phyloP scores from a whole-genome alignment of 495 filamentous ascomycete genomes.

The Penicillium samsonianum region DNA sequence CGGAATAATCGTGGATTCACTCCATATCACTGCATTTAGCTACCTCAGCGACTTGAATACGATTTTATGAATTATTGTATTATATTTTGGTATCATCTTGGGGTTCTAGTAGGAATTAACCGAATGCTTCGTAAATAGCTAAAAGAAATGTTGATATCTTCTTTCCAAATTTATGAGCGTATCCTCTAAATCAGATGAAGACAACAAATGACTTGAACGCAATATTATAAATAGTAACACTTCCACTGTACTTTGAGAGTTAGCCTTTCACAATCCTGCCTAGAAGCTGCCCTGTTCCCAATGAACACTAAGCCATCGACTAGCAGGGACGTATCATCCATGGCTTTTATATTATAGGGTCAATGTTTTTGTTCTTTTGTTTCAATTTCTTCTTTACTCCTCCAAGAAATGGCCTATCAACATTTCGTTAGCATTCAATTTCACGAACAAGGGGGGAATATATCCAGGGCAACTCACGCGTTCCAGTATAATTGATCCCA shows the following conservation, averaged over 20 bases:
- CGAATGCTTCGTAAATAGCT: neutral
- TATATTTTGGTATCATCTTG: neutral
- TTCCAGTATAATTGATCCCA: neutral
- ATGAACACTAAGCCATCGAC: neutral
- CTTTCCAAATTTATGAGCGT: neutral
- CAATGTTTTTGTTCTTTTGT: too few relatives aligned
- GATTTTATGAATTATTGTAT: constrained; percentile 3
- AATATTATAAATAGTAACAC: neutral
- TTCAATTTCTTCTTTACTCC: neutral
- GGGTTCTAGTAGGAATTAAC: neutral
- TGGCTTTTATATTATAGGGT: too few relatives aligned
- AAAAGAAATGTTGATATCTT: too few relatives aligned
- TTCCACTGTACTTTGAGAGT: neutral
- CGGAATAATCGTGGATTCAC: neutral
- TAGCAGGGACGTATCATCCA: too few relatives aligned
- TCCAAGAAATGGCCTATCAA: neutral
- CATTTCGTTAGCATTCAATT: neutral
- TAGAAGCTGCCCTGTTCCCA: too few relatives aligned
- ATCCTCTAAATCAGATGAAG: too few relatives aligned
- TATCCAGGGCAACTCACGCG: neutral
- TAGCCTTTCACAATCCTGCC: too few relatives aligned
- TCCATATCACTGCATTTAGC: neutral
- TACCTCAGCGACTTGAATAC: neutral
- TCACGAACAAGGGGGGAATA: neutral
- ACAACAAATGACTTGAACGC: neutral